A percentile compares a stretch with the other conserved stretches of the same genome.
phyloP scores from a whole-genome alignment of 2,329 filamentous ascomycete species.

The Teratosphaeria viscida region DNA sequence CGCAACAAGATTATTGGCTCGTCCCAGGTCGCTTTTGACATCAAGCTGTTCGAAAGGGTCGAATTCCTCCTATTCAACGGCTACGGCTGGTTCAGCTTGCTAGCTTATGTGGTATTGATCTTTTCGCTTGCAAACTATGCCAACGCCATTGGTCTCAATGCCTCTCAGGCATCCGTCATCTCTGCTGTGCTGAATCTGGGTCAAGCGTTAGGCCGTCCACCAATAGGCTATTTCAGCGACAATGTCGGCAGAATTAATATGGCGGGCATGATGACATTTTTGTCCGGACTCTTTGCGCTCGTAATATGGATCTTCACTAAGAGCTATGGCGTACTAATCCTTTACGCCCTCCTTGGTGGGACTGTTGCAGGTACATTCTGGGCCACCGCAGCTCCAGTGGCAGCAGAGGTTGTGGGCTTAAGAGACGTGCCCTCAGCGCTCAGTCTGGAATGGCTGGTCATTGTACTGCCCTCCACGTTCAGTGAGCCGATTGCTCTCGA shows the following conservation, averaged over 20 bases:
- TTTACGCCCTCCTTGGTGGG: slow-evolving; percentile 59
- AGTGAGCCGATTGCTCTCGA: slow-evolving; percentile 47
- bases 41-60: slow-evolving; percentile 47
- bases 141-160: slow-evolving; percentile 53
- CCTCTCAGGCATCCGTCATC: slow-evolving; percentile 58
- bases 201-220: slow-evolving; percentile 30
- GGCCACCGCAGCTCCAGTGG: slow-evolving; percentile 54
- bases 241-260: slow-evolving; percentile 62
- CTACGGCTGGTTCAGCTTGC: slow-evolving; percentile 61
- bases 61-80: slow-evolving; percentile 56
- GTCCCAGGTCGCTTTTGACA: slow-evolving; percentile 57
- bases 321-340: slow-evolving; percentile 56
- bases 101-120: slow-evolving; percentile 66
- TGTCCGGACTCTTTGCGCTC: slow-evolving; percentile 54
- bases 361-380: slow-evolving; percentile 61
- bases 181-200: slow-evolving; percentile 44
- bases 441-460: slow-evolving; percentile 60
- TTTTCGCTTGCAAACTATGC: slow-evolving; percentile 69
- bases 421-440: slow-evolving; percentile 57
- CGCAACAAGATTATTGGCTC: slow-evolving; percentile 61
- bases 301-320: slow-evolving; percentile 65
- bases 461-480: slow-evolving; percentile 61
- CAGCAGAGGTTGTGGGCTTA: slow-evolving; percentile 64
- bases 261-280: slow-evolving; percentile 53
- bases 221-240: slow-evolving; percentile 65